Evolutionary conservation across 495 filamentous ascomycete genomes (phyloP), one percentile per base, ranked within the genome.

Genomic region (Ramalina intermedia): DNA sequence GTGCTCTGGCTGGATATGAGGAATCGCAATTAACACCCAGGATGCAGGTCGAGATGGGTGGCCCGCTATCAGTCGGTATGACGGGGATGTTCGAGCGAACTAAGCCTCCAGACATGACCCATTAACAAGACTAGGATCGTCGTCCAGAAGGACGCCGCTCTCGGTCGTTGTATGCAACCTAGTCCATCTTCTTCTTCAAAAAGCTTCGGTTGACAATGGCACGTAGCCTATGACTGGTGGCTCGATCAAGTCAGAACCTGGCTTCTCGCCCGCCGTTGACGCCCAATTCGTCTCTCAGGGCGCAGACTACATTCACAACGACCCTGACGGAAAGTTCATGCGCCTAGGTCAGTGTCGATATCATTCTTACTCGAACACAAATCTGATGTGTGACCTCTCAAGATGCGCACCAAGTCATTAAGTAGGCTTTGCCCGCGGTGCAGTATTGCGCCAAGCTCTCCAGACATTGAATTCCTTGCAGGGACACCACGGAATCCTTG

Each of bases 261-360:
- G 62, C 9, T 73, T 71, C 54, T 55, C 55, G 4, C 68, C 67
- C 0, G 51, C 58, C 16, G 40, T 78, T 20, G 68, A 76, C 51
- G 69, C 69, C n/a, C 58, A 64, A 17, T 71, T 75, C 46, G 59
- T 64, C 21, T 68, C 70, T 41, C 50, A 52, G 6, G 73, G 71
- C n/a, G 66, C 64, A 49, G 73, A 76, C 51, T 75, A 66, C 55
- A 75, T 80, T 63, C 66, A 63, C 37, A 56, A 61, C 12, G 69
- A 75, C 54, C 64, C 69, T 2, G 65, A 70, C 49, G 67, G 66
- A 17, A 62, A 63, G 48, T 62, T 69, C 36, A 60, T 71, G 50
- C 68, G 74, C 2, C 63, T 80, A 47, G 64, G 23, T 24, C 3
- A 4, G 23, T 24, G 18, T 24, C 6, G 23, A 24, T 24, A 24